Evolutionary conservation across 1,284 basidiomycete genomes (phyloP).

Genomic region (Meira miltonrushii): DNA sequence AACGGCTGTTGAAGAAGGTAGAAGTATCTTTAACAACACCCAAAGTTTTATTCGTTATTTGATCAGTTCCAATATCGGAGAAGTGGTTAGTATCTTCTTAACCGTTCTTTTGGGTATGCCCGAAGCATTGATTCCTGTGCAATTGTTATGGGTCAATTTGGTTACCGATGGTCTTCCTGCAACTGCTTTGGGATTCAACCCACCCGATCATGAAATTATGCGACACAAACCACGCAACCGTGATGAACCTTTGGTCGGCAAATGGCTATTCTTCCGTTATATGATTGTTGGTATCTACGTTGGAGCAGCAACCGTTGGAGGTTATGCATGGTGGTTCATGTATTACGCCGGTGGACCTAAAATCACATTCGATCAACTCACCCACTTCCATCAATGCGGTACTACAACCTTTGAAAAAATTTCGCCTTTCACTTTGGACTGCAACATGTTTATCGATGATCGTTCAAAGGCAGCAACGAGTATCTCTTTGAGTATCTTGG

Average conservation of each 20-base stretch:
- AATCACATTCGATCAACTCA: conserved; percentile 85
- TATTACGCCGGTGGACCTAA: conserved; percentile 83
- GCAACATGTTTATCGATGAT: conserved; percentile 83
- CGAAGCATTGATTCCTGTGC: conserved; percentile 93
- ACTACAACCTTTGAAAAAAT: conserved; percentile 43
- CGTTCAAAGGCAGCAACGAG: conserved; percentile 77
- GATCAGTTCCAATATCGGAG: conserved; percentile 93
- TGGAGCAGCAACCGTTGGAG: conserved; percentile 87
- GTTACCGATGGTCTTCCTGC: conserved; percentile 79
- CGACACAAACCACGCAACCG: conserved; percentile 79
- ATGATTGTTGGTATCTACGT: conserved; percentile 89
- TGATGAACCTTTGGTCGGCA: conserved; percentile 81
- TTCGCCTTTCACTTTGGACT: conserved; percentile 73
- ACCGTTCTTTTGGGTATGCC: conserved; percentile 97
- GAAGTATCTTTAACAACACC: conserved; percentile 97
- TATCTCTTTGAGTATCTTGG: conserved; percentile 88
- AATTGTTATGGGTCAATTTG: conserved; percentile 72
- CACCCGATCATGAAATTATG: conserved; percentile 87
- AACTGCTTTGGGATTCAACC: conserved; percentile 97
- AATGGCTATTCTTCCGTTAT: conserved; percentile 94
- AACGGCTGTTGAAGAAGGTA: conserved; percentile 70
- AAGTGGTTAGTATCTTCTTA: conserved; percentile 94
- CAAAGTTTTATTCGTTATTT: conserved; percentile 86
- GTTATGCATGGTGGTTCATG: conserved; percentile 99
- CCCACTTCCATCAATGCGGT: conserved; percentile 64